Evolutionary conservation across 2,329 filamentous ascomycete genomes (phyloP).

Genomic region (Aspergillus sp.): DNA sequence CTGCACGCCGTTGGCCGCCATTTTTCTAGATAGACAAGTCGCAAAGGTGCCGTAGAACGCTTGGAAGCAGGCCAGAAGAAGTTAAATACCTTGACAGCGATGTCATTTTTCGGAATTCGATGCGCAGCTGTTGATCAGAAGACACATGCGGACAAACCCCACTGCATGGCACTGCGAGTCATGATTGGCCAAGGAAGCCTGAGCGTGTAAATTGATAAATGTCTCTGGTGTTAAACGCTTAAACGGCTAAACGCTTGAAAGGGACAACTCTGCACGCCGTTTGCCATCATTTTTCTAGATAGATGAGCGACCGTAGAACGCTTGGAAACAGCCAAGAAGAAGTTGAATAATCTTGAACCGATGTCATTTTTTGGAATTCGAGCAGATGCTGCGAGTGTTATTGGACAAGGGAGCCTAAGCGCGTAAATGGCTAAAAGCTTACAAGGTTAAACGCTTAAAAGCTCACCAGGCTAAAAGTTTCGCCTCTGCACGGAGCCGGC

Average conservation of each 20-base stretch:
- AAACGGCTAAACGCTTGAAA: background rate
- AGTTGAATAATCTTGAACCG: no score
- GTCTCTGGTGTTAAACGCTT: background rate
- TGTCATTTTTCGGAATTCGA: background rate
- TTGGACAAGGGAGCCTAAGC: no score
- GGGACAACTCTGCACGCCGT: background rate
- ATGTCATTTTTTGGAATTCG: no score
- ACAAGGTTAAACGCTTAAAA: background rate
- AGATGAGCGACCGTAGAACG: background rate
- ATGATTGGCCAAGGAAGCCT: background rate
- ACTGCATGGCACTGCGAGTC: background rate
- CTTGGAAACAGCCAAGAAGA: no score
- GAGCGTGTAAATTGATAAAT: no score
- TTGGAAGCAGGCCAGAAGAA: background rate
- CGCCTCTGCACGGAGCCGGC: no score
- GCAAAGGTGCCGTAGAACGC: background rate
- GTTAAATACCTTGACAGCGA: background rate
- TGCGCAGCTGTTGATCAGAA: background rate
- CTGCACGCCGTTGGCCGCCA: background rate
- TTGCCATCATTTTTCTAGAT: background rate
- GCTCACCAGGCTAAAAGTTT: background rate
- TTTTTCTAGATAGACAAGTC: background rate
- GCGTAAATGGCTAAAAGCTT: no score
- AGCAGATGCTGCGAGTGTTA: no score
- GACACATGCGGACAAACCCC: background rate